Evolutionary conservation across 768 basidiomycete species (phyloP), one percentile per base, ranked within the genome.

Genomic region (Rhodotorula toruloides): DNA sequence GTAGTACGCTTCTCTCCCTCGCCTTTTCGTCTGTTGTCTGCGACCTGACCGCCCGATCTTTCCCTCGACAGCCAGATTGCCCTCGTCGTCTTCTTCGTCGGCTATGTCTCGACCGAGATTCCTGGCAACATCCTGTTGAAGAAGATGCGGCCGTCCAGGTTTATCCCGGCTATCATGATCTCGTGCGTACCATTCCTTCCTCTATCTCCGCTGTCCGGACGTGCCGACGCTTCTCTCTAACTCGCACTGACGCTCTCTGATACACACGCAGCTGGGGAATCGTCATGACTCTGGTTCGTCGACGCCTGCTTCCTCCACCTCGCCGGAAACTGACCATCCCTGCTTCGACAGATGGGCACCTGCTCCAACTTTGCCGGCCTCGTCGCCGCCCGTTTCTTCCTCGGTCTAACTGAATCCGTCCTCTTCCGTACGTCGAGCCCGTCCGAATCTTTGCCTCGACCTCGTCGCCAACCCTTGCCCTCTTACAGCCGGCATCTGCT

Each of bases 11-110:
- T 40, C 34, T 40, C n/a, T 53, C 34, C 10, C 50, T 36, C n/a
- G n/a, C 17, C 22, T 54, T 54, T 22, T 54, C 29, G 16, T 40
- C n/a, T 17, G 57, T 34, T 44, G 21, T 25, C 25, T 27, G 31
- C 12, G n/a, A n/a, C 31, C n/a, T 32, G 34, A 29, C 31, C 10
- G 31, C 16, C 9, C 11, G 29, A 29, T 49, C 27, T 31, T 3
- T 42, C 43, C 36, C 34, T n/a, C 44, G 3, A 43, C 11, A 40
- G 57, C 63, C 55, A 61, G 39, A 68, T 67, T 22, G 58, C 65
- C 0, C 63, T 76, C 16, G 70, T 73, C 22, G 59, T 77, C 31
- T 77, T 77, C 67, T 77, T 77, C 67, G 75, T 76, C 16, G 69
- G 70, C 14, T 42, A 61, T 31, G 55, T 64, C 43, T 43, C 63